A percentile compares a stretch with the other conserved stretches of the same genome.
phyloP scores from a whole-genome alignment of 2,329 filamentous ascomycete species.

The Bertia moriformis region DNA sequence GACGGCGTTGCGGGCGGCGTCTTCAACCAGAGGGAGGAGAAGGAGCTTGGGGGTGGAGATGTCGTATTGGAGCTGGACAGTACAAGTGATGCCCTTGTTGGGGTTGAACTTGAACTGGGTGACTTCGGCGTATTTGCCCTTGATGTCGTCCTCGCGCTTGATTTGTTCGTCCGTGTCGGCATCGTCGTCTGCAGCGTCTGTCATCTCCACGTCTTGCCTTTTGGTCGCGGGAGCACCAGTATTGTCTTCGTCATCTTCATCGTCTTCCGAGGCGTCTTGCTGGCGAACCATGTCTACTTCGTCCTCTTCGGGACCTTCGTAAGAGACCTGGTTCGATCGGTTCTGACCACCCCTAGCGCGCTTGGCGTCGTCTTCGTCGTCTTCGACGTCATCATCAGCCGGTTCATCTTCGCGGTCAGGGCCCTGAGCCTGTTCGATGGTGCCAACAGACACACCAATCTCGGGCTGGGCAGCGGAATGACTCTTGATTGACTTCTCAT shows the following conservation, averaged over 20 bases:
- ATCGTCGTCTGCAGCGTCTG: constrained; percentile 14
- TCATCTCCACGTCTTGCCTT: constrained; percentile 15
- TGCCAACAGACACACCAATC: constrained; percentile 41
- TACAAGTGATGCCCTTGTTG: constrained; percentile 56
- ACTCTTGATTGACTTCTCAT: constrained; percentile 30
- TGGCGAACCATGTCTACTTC: background rate
- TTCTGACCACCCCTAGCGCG: constrained; percentile 63
- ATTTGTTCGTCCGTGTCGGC: constrained; percentile 7
- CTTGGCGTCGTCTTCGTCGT: constrained; percentile 60
- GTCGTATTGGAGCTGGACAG: constrained; percentile 72
- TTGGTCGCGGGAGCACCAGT: constrained; percentile 28
- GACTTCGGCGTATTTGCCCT: constrained; percentile 40
- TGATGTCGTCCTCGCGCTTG: constrained; percentile 25
- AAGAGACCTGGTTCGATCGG: constrained; percentile 68
- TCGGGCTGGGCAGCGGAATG: constrained; percentile 56
- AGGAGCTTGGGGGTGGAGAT: constrained; percentile 73
- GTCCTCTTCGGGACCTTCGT: constrained; percentile 63
- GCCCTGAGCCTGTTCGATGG: constrained; percentile 31
- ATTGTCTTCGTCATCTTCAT: constrained; percentile 39
- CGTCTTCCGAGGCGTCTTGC: constrained; percentile 71
- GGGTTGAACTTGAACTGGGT: constrained; percentile 71
- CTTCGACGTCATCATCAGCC: constrained; percentile 30
- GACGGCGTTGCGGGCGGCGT: constrained; percentile 61
- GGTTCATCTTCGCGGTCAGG: constrained; percentile 1
- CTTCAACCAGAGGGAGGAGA: constrained; percentile 80